Percentiles rank a stretch among this genome's conserved stretches.
Conservation (phyloP, 1,139 yeast species). For the Kluyveromyces marxianus region DNA sequence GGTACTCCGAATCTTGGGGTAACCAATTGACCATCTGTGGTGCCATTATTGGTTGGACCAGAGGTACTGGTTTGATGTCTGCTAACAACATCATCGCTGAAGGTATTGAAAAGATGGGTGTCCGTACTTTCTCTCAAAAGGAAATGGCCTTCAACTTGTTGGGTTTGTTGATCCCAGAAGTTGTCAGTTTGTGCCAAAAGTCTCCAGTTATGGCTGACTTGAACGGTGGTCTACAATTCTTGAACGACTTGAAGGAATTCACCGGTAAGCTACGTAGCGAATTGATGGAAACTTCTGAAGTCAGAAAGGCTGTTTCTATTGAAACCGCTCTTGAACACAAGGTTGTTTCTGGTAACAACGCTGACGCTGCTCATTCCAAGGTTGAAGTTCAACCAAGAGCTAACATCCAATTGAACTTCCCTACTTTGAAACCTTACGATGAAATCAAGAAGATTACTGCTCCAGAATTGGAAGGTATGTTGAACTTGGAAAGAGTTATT, state of each 20-base stretch:
- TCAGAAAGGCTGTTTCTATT: conserved; percentile 90
- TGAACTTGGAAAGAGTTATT: conserved; percentile 83
- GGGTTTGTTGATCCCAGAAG: conserved; percentile 85
- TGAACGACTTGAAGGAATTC: conserved; percentile 85
- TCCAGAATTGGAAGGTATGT: conserved; percentile 79
- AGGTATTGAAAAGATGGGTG: conserved; percentile 92
- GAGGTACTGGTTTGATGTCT: conserved; percentile 98
- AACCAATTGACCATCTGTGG: conserved; percentile 93
- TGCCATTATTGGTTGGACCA: conserved; percentile 98
- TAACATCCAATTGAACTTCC: conserved; percentile 91
- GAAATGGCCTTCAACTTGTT: conserved; percentile 98
- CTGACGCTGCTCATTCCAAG: conserved; percentile 77
- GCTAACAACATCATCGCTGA: conserved; percentile 96
- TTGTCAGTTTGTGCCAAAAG: conserved; percentile 82
- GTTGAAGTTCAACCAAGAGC: conserved; percentile 72
- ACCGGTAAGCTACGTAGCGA: conserved; percentile 77
- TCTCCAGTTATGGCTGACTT: conserved; percentile 95
- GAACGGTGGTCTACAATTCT: conserved; percentile 95
- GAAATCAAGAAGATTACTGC: conserved; percentile 61
- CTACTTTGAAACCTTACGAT: conserved; percentile 68
- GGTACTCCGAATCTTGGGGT: conserved; percentile 97
- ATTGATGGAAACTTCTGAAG: conserved; percentile 76
- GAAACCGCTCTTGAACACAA: conserved; percentile 92
- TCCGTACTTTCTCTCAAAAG: conserved; percentile 94
- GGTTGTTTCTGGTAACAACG: conserved; percentile 82